Conservation (phyloP, 306 rosid species). For the Dryas octopetala region DNA sequence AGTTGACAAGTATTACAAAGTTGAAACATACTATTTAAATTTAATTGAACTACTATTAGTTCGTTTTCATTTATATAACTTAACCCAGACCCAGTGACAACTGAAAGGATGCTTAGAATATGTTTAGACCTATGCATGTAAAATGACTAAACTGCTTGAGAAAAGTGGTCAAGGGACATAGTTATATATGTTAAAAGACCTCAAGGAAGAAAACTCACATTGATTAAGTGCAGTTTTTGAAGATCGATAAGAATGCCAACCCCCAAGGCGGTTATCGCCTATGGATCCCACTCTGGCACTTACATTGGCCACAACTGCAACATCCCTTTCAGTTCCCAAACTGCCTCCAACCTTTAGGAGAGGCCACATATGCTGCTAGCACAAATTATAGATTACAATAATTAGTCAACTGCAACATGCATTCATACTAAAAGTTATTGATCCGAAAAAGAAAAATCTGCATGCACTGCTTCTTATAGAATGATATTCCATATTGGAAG, state of each 20-base stretch:
- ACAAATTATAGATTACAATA: slow-evolving; percentile 13
- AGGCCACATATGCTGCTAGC: slow-evolving; percentile 91
- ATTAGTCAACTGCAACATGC: background rate
- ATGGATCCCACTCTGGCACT: slow-evolving; percentile 97
- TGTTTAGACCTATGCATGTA: background rate
- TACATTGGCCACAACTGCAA: slow-evolving; percentile 82
- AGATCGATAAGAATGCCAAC: slow-evolving; percentile 96
- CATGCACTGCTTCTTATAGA: background rate
- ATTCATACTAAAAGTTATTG: background rate
- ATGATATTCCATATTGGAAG: background rate
- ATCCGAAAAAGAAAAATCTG: background rate
- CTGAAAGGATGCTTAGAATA: too few species aligned
- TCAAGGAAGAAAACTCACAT: slow-evolving; percentile 42
- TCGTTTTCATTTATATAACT: background rate
- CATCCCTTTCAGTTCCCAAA: slow-evolving; percentile 56
- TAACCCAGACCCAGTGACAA: too few species aligned
- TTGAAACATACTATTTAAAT: background rate
- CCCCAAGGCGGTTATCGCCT: slow-evolving; percentile 86
- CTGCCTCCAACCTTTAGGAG: slow-evolving; percentile 75
- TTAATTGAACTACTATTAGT: background rate
- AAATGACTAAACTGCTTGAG: background rate
- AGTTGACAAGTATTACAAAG: slow-evolving; percentile 5
- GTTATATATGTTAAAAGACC: slow-evolving; percentile 4
- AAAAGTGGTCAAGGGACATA: background rate
- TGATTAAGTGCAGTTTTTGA: slow-evolving; percentile 95